phyloP scores from a whole-genome alignment of 2,329 filamentous ascomycete species.

The Aspergillus ochraceoroseus region DNA sequence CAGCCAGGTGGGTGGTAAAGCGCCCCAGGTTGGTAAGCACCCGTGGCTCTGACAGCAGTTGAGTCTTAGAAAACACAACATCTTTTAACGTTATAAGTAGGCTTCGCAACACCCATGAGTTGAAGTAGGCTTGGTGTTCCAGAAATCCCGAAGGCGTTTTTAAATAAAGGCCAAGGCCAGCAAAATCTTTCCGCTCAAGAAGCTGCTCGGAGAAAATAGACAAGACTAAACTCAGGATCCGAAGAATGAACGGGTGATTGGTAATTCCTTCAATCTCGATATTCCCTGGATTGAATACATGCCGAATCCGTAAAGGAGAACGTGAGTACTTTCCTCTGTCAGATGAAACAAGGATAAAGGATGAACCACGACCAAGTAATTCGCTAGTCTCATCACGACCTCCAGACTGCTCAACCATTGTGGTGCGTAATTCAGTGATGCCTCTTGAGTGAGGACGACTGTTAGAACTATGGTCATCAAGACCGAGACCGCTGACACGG shows the following conservation, averaged over 20 bases:
- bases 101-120: constrained; percentile 77
- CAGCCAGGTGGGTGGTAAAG: constrained; percentile 73
- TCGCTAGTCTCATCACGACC: constrained; percentile 50
- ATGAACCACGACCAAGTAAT: constrained; percentile 73
- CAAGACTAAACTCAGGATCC: constrained; percentile 70
- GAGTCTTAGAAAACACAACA: constrained; percentile 65
- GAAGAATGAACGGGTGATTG: constrained; percentile 68
- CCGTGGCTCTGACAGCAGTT: constrained; percentile 70
- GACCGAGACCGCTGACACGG: constrained; percentile 71
- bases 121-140: constrained; percentile 92
- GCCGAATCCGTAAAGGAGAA: constrained; percentile 59
- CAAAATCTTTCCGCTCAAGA: constrained; percentile 80
- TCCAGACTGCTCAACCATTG: constrained; percentile 52
- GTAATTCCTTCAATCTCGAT: constrained; percentile 45
- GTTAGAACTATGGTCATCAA: constrained; percentile 79
- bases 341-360: constrained; percentile 81
- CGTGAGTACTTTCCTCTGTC: constrained; percentile 57
- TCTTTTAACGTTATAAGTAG: constrained; percentile 67
- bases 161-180: constrained; percentile 75
- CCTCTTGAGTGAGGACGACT: constrained; percentile 67
- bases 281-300: constrained; percentile 58
- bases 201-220: constrained; percentile 82
- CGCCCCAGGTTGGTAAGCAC: constrained; percentile 81
- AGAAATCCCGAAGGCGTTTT: constrained; percentile 89
- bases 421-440: constrained; percentile 68